Percentiles rank a stretch among this genome's conserved stretches.
These are phyloP conservation scores for Stagonosporopsis chrysanthemi DNA, from an alignment of 2,329 filamentous ascomycete species.

Conservation along the genomic window DNA sequence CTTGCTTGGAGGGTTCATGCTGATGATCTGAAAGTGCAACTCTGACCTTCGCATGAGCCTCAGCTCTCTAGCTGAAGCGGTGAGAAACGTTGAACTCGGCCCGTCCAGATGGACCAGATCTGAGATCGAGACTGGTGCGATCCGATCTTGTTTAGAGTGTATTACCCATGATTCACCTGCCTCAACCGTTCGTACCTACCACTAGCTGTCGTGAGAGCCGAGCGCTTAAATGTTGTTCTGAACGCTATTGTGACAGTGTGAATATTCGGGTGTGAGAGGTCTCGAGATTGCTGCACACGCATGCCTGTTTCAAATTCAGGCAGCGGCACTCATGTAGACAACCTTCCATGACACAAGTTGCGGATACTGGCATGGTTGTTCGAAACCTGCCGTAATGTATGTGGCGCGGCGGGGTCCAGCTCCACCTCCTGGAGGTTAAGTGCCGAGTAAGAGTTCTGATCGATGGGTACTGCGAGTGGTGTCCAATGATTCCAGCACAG, in stretches of 20 bases:
- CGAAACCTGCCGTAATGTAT: neutral
- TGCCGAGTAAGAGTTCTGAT: neutral
- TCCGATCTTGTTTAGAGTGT: conserved; percentile 1
- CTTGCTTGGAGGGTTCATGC: neutral
- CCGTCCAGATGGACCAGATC: conserved; percentile 2
- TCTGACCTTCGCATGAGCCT: neutral
- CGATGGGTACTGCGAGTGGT: neutral
- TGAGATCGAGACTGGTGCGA: conserved; percentile 1
- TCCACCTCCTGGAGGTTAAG: too few relatives aligned
- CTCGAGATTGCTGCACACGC: neutral
- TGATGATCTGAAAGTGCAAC: neutral
- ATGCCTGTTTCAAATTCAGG: neutral
- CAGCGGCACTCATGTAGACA: neutral
- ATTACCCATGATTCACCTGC: neutral
- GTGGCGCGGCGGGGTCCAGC: neutral
- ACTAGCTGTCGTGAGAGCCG: too few relatives aligned
- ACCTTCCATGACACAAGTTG: neutral
- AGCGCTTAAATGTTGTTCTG: neutral
- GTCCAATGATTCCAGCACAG: neutral
- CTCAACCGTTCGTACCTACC: too few relatives aligned
- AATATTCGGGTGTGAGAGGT: too few relatives aligned
- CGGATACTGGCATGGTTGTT: neutral
- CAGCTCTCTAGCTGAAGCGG: neutral
- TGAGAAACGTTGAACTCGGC: conserved; percentile 12
- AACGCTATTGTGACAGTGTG: too few relatives aligned